Evolutionary conservation across 75 land plant genomes (phyloP).

Genomic region (Ceratopteris richardii): DNA sequence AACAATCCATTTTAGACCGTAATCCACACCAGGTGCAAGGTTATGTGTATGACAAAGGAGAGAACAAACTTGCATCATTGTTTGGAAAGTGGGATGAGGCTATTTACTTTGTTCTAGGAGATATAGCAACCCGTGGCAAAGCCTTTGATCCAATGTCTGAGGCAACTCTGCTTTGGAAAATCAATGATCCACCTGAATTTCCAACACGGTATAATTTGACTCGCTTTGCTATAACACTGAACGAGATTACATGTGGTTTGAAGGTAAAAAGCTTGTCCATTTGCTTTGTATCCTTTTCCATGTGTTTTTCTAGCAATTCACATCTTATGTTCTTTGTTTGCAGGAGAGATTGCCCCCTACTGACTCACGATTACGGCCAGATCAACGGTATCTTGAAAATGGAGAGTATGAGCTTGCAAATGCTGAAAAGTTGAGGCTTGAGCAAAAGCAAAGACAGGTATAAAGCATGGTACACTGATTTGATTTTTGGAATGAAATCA

Average conservation of each 20-base stretch:
- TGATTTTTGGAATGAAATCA: not conserved
- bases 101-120: constrained; percentile 42
- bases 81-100: constrained; percentile 78
- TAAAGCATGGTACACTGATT: not conserved
- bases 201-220: constrained; percentile 55
- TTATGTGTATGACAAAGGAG: constrained; percentile 40
- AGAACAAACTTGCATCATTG: constrained; percentile 44
- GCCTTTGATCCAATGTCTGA: constrained; percentile 18
- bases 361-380: constrained; percentile 85
- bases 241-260: constrained; percentile 52
- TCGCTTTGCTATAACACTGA: constrained; percentile 48
- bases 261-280: constrained; percentile 24
- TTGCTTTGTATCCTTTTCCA: not conserved
- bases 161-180: constrained; percentile 36
- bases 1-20: constrained; percentile 64
- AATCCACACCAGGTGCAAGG: constrained; percentile 88
- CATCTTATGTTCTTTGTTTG: constrained; percentile 6
- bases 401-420: constrained; percentile 85
- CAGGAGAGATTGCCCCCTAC: constrained; percentile 92
- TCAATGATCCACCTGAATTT: constrained; percentile 29
- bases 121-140: constrained; percentile 18
- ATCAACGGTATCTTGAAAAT: constrained; percentile 80
- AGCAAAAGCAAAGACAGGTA: constrained; percentile 82
- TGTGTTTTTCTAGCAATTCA: not conserved
- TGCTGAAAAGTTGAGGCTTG: constrained; percentile 72